Evolutionary conservation across 2,329 filamentous ascomycete genomes (phyloP).

Genomic region (Reticulascus tulasneorum): DNA sequence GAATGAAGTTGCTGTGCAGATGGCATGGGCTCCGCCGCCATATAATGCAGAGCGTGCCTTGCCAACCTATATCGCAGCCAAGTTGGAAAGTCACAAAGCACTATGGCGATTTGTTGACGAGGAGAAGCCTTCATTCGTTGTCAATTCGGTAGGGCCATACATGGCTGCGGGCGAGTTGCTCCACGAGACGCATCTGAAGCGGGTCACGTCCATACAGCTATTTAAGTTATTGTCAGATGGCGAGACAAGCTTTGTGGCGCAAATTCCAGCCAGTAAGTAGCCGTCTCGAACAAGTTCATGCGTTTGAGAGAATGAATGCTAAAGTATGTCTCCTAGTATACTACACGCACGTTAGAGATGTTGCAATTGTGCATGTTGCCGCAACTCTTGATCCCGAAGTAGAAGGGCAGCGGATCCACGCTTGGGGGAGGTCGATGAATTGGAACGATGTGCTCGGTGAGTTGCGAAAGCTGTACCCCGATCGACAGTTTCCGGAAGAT

Average conservation of each 20-base stretch:
- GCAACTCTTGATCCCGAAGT: not conserved
- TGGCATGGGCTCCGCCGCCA: slow-evolving; percentile 12
- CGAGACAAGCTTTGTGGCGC: not conserved
- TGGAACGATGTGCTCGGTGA: slow-evolving; percentile 1
- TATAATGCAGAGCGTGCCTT: slow-evolving; percentile 4
- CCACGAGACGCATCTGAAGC: not conserved
- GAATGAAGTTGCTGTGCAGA: slow-evolving; percentile 15
- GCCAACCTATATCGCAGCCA: slow-evolving; percentile 15
- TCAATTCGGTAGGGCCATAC: not conserved
- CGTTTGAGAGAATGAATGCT: no score
- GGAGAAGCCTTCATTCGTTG: slow-evolving; percentile 11
- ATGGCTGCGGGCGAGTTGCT: not conserved
- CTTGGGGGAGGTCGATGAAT: not conserved
- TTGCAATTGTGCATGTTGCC: not conserved
- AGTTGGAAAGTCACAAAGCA: slow-evolving; percentile 12
- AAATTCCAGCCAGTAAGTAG: not conserved
- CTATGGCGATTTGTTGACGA: slow-evolving; percentile 13
- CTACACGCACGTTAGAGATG: not conserved
- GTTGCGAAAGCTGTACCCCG: slow-evolving; percentile 3
- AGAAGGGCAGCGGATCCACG: not conserved
- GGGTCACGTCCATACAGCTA: not conserved
- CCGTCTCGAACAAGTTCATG: no score
- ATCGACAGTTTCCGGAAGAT: not conserved
- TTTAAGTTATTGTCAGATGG: not conserved
- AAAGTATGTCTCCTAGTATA: no score